phyloP scores from a whole-genome alignment of 805 yeast genomes.

The Candida tibetensis region DNA sequence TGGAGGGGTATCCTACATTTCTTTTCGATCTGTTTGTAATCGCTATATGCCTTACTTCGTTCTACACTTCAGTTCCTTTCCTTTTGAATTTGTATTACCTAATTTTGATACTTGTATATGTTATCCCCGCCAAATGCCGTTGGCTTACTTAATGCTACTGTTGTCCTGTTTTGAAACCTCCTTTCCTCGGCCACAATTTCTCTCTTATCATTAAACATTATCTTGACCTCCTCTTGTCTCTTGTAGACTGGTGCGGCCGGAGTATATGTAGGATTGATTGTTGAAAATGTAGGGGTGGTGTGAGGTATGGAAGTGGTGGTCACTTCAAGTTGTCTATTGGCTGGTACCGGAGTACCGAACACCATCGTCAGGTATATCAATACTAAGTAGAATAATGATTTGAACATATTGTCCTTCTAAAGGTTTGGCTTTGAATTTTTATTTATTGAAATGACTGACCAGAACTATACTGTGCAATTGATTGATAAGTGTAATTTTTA shows the following conservation, averaged over 20 bases:
- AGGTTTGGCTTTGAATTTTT: no score
- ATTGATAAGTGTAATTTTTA: no score
- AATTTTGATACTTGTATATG: neutral
- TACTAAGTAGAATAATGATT: neutral
- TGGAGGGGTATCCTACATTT: no score
- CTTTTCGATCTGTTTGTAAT: no score
- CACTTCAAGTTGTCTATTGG: constrained; percentile 18
- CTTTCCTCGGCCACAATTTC: constrained; percentile 7
- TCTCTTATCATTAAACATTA: constrained; percentile 15
- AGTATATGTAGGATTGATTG: constrained; percentile 18
- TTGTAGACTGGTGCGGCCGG: constrained; percentile 13
- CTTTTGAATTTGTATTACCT: no score
- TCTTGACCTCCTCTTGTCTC: constrained; percentile 12
- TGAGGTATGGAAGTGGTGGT: constrained; percentile 4
- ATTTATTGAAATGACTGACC: no score
- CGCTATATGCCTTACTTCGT: no score
- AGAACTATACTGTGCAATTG: no score
- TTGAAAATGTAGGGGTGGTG: constrained; percentile 12
- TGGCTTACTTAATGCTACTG: neutral
- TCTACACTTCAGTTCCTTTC: no score
- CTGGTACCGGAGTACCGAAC: constrained; percentile 29
- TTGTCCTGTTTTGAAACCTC: neutral
- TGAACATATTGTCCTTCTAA: neutral
- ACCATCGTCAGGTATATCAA: constrained; percentile 4
- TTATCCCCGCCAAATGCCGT: neutral